phyloP scores from a whole-genome alignment of 2,329 filamentous ascomycete species.

The Alternaria sp. region DNA sequence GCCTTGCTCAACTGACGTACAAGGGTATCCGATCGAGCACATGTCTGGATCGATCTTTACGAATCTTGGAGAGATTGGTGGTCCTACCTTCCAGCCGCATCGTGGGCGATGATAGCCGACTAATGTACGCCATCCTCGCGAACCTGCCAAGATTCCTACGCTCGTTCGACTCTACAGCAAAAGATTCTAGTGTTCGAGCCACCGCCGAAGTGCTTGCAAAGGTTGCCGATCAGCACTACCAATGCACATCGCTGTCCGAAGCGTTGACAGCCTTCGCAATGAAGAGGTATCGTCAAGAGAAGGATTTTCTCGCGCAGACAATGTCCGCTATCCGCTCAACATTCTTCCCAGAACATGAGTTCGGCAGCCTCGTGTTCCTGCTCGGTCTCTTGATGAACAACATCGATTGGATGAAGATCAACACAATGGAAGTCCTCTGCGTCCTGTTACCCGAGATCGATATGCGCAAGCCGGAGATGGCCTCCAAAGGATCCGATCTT shows the following conservation, averaged over 20 bases:
- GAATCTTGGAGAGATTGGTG: constrained; percentile 78
- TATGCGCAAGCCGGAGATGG: constrained; percentile 89
- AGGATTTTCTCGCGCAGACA: constrained; percentile 78
- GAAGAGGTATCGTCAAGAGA: constrained; percentile 68
- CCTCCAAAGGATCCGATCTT: constrained; percentile 88
- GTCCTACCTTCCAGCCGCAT: constrained; percentile 79
- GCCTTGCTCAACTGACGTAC: constrained; percentile 83
- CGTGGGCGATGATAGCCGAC: constrained; percentile 79
- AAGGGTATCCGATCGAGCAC: constrained; percentile 89
- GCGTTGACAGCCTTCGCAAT: constrained; percentile 74
- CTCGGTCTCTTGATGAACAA: constrained; percentile 92
- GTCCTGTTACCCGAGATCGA: constrained; percentile 87
- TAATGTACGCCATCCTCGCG: constrained; percentile 88
- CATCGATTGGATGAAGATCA: constrained; percentile 86
- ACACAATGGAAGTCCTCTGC: constrained; percentile 89
- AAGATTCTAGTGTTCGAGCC: constrained; percentile 57
- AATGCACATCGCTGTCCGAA: constrained; percentile 69
- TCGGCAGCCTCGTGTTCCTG: constrained; percentile 84
- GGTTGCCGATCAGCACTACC: constrained; percentile 77
- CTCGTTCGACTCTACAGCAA: constrained; percentile 70
- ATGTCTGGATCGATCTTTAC: constrained; percentile 78
- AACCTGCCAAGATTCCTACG: constrained; percentile 87
- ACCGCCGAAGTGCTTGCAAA: constrained; percentile 73
- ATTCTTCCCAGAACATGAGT: constrained; percentile 83
- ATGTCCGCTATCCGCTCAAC: constrained; percentile 75